Percentiles rank a stretch among this genome's conserved stretches.
Conservation (phyloP, 306 rosid genomes). For the Urtica urens region DNA sequence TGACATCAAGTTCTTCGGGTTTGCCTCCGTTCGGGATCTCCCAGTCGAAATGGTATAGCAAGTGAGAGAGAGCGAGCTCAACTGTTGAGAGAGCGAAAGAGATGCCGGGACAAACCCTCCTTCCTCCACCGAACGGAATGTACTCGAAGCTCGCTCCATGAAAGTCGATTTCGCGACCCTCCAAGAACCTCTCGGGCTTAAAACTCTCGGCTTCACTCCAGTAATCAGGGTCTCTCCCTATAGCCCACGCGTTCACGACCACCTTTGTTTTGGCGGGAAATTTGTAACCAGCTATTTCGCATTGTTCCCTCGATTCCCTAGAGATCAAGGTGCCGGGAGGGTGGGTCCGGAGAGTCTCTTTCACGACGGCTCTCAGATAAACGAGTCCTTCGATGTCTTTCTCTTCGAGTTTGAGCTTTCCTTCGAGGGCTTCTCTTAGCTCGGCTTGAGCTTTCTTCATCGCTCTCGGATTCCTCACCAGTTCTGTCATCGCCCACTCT, state of each 20-base stretch:
- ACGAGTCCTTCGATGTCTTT: not conserved
- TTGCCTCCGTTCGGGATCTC: not conserved
- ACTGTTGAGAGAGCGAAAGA: not conserved
- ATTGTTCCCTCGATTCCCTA: not conserved
- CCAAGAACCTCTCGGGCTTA: not conserved
- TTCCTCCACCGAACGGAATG: conserved; percentile 1
- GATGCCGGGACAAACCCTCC: not conserved
- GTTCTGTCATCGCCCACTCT: not conserved
- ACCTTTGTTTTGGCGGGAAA: not conserved
- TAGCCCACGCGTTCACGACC: not conserved
- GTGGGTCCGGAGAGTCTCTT: not conserved
- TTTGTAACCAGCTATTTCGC: not conserved
- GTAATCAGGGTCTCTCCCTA: not conserved
- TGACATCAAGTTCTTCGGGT: no score
- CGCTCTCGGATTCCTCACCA: not conserved
- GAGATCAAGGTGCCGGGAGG: not conserved
- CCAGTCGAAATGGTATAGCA: conserved; percentile 4
- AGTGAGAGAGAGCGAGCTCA: not conserved
- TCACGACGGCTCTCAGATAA: not conserved
- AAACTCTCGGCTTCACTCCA: not conserved
- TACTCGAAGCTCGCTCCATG: not conserved
- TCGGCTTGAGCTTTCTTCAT: conserved; percentile 1
- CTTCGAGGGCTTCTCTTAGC: not conserved
- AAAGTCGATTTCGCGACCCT: not conserved
- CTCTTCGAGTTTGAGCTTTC: not conserved